Evolutionary conservation across 2,329 filamentous ascomycete species (phyloP).

Genomic region (Thermochaetoides dissita): DNA sequence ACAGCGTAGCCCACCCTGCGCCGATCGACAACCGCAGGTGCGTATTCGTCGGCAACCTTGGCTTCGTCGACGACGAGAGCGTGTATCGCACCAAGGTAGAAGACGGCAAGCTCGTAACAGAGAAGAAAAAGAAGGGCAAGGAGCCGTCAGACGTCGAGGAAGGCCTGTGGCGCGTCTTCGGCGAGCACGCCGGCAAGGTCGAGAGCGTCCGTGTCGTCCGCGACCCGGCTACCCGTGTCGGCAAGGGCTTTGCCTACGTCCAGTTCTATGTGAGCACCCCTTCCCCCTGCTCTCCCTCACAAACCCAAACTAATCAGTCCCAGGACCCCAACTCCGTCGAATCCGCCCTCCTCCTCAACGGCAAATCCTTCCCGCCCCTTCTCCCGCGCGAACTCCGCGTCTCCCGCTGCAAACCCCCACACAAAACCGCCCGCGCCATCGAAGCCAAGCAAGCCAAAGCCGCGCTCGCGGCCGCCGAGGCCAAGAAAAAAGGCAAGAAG

Average conservation of each 20-base stretch:
- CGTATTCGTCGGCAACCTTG: constrained; percentile 90
- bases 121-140: constrained; percentile 53
- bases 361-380: constrained; percentile 86
- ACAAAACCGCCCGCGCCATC: constrained; percentile 42
- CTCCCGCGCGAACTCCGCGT: constrained; percentile 82
- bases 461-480: constrained; percentile 13
- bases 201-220: constrained; percentile 89
- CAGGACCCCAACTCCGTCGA: constrained; percentile 77
- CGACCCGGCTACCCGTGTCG: constrained; percentile 78
- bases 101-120: constrained; percentile 48
- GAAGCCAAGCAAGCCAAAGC: constrained; percentile 32
- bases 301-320: constrained; percentile 1
- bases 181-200: constrained; percentile 59
- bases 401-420: constrained; percentile 64
- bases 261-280: constrained; percentile 58
- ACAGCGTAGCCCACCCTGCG: constrained; percentile 78
- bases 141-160: constrained; percentile 79
- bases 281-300: constrained; percentile 1
- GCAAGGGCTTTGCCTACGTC: constrained; percentile 95
- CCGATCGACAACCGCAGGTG: constrained; percentile 75
- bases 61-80: constrained; percentile 87
- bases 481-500: constrained; percentile 3
- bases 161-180: constrained; percentile 74
- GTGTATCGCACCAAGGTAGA: constrained; percentile 51
- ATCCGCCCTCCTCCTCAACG: constrained; percentile 73